Evolutionary conservation across 306 rosid genomes (phyloP).

Genomic region (Psophocarpus tetragonolobus): DNA sequence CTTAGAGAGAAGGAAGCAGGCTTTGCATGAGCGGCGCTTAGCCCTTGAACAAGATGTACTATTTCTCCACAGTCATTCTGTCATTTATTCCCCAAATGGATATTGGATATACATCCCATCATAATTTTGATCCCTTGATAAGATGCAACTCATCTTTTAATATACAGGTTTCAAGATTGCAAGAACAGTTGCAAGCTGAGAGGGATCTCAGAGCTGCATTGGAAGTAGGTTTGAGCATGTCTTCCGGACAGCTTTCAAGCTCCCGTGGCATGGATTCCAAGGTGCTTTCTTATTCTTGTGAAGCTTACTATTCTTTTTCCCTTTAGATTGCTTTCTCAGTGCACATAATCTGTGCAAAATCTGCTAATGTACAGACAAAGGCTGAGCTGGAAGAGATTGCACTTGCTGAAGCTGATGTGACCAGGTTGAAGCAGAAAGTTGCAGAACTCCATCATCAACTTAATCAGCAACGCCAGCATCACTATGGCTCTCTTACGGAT

Average conservation of each 20-base stretch:
- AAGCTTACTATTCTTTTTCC: neutral
- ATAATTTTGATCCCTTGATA: neutral
- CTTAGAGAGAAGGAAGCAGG: conserved; percentile 99
- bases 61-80: neutral
- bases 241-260: conserved; percentile 83
- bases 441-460: conserved; percentile 98
- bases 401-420: conserved; percentile 99
- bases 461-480: conserved; percentile 92
- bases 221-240: conserved; percentile 97
- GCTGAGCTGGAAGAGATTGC: conserved; percentile 99
- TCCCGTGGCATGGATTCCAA: conserved; percentile 96
- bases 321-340: conserved; percentile 22
- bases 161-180: conserved; percentile 90
- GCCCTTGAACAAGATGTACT: conserved; percentile 99
- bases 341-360: conserved; percentile 43
- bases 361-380: conserved; percentile 69
- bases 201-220: conserved; percentile 99
- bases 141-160: conserved; percentile 37
- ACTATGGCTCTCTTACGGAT: conserved; percentile 89
- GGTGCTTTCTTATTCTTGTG: conserved; percentile 50
- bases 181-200: conserved; percentile 99
- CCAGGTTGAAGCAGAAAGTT: conserved; percentile 98
- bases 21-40: conserved; percentile 96
- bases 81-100: neutral
- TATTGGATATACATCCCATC: neutral